Conservation (phyloP, 2,329 filamentous ascomycete genomes). For the Nectriaceae sp. region DNA sequence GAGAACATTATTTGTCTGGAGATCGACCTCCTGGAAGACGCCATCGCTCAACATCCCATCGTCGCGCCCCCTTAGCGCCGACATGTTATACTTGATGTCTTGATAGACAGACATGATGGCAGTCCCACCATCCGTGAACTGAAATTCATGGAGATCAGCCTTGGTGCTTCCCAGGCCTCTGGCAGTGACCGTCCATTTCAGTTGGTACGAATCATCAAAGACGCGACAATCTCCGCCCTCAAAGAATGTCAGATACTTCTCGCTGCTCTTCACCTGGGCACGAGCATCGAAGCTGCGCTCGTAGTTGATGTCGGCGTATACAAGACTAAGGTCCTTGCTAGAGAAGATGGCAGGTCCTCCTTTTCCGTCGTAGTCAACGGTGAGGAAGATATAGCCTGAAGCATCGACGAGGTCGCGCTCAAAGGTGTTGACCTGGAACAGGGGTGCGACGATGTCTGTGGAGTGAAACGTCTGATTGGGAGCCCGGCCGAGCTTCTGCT, state of each 20-base stretch:
- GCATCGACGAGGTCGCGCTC: constrained; percentile 16
- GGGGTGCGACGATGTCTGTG: constrained; percentile 18
- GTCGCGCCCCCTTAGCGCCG: constrained; percentile 18
- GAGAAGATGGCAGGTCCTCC: constrained; percentile 25
- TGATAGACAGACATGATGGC: constrained; percentile 24
- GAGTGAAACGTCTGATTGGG: constrained; percentile 22
- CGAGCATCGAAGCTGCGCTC: constrained; percentile 21
- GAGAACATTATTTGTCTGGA: constrained; percentile 21
- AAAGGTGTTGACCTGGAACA: constrained; percentile 25
- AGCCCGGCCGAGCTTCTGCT: constrained; percentile 16
- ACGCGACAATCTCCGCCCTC: constrained; percentile 21
- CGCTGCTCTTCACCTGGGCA: constrained; percentile 14
- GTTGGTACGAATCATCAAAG: constrained; percentile 22
- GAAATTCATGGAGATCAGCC: constrained; percentile 25
- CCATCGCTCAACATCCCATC: constrained; percentile 24
- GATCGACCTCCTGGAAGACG: constrained; percentile 24
- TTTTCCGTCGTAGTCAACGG: constrained; percentile 17
- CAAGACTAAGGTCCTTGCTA: constrained; percentile 23
- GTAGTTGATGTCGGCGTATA: constrained; percentile 23
- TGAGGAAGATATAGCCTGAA: constrained; percentile 21
- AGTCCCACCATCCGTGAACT: constrained; percentile 20
- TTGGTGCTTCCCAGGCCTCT: constrained; percentile 11
- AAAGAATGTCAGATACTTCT: constrained; percentile 24
- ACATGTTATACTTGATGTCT: constrained; percentile 25
- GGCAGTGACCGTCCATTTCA: constrained; percentile 19